A percentile compares a stretch with the other conserved stretches of the same genome.
phyloP scores from a whole-genome alignment of 2,329 filamentous ascomycete genomes.

The Akanthomyces dipterigenus region DNA sequence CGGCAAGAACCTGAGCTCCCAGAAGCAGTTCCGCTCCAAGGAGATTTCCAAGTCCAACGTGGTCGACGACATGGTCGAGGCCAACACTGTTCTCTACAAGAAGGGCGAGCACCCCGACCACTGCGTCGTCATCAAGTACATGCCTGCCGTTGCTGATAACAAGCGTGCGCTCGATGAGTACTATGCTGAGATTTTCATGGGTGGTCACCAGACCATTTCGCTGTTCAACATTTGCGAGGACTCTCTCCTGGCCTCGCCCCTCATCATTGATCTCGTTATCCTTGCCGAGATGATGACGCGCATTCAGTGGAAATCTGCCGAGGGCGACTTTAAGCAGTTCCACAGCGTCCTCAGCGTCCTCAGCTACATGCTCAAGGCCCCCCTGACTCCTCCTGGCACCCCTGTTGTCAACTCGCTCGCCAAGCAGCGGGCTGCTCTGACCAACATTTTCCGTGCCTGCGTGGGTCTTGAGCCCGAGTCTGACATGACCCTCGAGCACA shows the following conservation, averaged over 20 bases:
- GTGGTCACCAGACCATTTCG: conserved; percentile 94
- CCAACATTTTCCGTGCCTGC: conserved; percentile 98
- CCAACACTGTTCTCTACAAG: conserved; percentile 85
- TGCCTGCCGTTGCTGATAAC: conserved; percentile 97
- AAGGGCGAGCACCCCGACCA: conserved; percentile 94
- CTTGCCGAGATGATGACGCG: conserved; percentile 98
- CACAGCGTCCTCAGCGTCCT: conserved; percentile 95
- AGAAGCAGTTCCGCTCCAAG: conserved; percentile 98
- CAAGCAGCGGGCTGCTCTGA: conserved; percentile 90
- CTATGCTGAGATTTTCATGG: conserved; percentile 98
- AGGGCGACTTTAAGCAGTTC: conserved; percentile 79
- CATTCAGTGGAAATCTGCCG: conserved; percentile 76
- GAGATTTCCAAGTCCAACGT: conserved; percentile 99
- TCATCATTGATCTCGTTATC: conserved; percentile 94
- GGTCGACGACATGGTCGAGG: conserved; percentile 98
- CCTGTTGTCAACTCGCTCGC: conserved; percentile 92
- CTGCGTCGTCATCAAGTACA: conserved; percentile 99
- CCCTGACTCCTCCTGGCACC: conserved; percentile 86
- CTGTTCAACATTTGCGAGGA: conserved; percentile 99
- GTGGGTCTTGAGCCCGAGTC: conserved; percentile 95
- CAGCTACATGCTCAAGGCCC: conserved; percentile 98
- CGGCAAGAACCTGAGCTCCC: conserved; percentile 95
- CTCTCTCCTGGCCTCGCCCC: conserved; percentile 86
- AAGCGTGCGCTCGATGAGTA: conserved; percentile 99
- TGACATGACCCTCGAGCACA: conserved; percentile 99